Base-by-base conservation (phyloP, 225 moss, liverwort and hornwort species). In the Marchantia polymorpha region DNA sequence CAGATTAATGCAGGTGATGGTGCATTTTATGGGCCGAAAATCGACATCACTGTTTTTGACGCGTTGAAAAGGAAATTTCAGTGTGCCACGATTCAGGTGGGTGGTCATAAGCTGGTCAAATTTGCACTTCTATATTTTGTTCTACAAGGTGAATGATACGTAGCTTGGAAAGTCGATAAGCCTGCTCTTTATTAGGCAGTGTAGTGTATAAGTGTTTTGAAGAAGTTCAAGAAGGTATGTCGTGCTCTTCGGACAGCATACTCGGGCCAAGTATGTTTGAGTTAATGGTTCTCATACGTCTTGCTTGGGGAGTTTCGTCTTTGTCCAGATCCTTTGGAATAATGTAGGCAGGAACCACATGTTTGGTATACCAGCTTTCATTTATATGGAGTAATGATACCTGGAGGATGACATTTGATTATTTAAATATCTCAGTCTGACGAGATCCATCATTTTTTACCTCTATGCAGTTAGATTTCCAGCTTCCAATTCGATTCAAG, bases 11-110 rank as follows among this genome's bases (percentile, higher is more conserved):
- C 88, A 86, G 97, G 84, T 15, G 97, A 99, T 81, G 97, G 97
- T 82, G 97, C 97, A 16, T 99, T 99, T 83, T 99, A 99, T 90
- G 97, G 97, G 72, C 97, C 97, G 14, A 99, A 99, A 81, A 94
- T 99, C 68, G 97, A 99, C 79, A 94, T 99, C 72, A 84, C 87
- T 23, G 97, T 99, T 20, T 92, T 89, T 59, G 97, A 99, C 82
- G 97, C 97, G 0, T 81, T 99, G 88, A 99, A 94, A 79, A 89
- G 97, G 60, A 93, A 92, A 84, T 94, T 94, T 61, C 97, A 99
- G 81, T 99, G 97, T 76, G 97, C 91, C 26, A 94, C 97, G 64
- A 90, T 96, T 72, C 94, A 94, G 94, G 94, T 94, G n/a, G 22
- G 72, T 52, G 47, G 10, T 22, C 14, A 59, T 19, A 0, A 55